A percentile compares a stretch with the other conserved stretches of the same genome.
Conservation (phyloP, 805 yeast genomes). For the Isabelozyma gotoi region DNA sequence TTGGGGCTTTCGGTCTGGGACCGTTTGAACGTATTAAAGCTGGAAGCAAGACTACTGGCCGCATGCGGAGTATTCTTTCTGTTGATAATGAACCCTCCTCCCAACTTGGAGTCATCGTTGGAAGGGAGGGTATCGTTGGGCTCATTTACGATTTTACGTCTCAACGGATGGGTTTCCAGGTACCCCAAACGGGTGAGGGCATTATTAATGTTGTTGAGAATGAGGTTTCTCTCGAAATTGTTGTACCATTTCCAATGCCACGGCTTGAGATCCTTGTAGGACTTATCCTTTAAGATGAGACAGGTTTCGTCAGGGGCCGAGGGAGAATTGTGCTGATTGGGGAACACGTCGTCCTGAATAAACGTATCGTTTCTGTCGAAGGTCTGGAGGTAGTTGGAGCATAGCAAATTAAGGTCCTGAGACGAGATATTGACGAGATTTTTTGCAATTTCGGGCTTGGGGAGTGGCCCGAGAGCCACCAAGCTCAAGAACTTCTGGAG, state of each 20-base stretch:
- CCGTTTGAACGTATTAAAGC: slow-evolving; percentile 7
- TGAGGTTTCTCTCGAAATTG: slow-evolving; percentile 27
- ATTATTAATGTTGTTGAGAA: slow-evolving; percentile 32
- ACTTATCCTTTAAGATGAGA: slow-evolving; percentile 38
- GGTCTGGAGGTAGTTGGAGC: slow-evolving; percentile 26
- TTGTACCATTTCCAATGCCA: slow-evolving; percentile 35
- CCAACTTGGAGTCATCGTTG: slow-evolving; percentile 1
- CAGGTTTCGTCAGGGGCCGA: background rate
- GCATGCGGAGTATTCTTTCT: background rate
- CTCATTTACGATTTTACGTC: slow-evolving; percentile 27
- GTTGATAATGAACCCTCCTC: background rate
- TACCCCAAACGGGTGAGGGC: slow-evolving; percentile 43
- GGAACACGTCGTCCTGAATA: slow-evolving; percentile 28
- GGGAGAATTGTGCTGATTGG: slow-evolving; percentile 9
- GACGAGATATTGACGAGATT: slow-evolving; percentile 10
- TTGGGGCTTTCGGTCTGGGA: slow-evolving; percentile 16
- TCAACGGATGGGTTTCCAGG: slow-evolving; percentile 43
- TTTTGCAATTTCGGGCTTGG: slow-evolving; percentile 26
- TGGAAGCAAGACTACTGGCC: background rate
- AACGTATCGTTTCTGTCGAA: slow-evolving; percentile 32
- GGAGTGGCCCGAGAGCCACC: slow-evolving; percentile 49
- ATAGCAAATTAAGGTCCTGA: slow-evolving; percentile 3
- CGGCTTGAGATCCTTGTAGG: slow-evolving; percentile 39
- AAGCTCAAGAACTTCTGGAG: slow-evolving; percentile 38
- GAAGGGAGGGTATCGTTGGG: slow-evolving; percentile 3